Conservation (phyloP, 805 yeast genomes). For the Ogataea trehaloabstinens region DNA sequence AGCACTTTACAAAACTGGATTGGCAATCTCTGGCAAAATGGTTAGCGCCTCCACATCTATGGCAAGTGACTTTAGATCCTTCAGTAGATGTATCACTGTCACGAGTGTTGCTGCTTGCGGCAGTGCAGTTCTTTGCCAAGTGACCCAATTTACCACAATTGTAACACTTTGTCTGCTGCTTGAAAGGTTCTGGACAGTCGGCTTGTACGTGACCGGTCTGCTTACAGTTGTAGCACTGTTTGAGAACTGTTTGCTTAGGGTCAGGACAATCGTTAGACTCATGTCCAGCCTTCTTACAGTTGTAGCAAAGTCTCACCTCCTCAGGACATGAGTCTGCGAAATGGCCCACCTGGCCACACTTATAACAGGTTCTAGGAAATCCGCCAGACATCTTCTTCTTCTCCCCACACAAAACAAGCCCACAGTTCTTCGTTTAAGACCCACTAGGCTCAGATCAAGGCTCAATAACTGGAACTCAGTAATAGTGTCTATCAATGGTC, state of each 20-base stretch:
- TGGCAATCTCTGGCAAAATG: constrained; percentile 91
- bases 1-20: constrained; percentile 67
- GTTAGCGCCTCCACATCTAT: constrained; percentile 91
- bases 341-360: constrained; percentile 91
- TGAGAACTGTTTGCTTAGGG: constrained; percentile 80
- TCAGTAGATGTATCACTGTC: constrained; percentile 10
- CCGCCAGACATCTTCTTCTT: constrained; percentile 27
- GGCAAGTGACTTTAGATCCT: constrained; percentile 56
- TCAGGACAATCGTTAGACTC: constrained; percentile 85
- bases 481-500: not conserved
- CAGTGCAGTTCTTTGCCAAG: constrained; percentile 70
- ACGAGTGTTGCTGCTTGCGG: constrained; percentile 23
- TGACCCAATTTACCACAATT: constrained; percentile 78
- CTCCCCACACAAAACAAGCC: constrained; percentile 6
- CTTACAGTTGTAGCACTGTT: constrained; percentile 93
- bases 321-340: constrained; percentile 85
- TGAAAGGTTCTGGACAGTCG: constrained; percentile 70
- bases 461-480: constrained; percentile 2
- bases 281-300: constrained; percentile 88
- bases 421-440: too few species aligned
- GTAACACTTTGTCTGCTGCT: constrained; percentile 68
- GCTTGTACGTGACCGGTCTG: constrained; percentile 85
- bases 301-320: constrained; percentile 85
- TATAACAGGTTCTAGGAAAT: constrained; percentile 73
- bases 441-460: too few species aligned